phyloP scores from a whole-genome alignment of 208 protist genomes.

The Herpetomonas samuelpessoai region DNA sequence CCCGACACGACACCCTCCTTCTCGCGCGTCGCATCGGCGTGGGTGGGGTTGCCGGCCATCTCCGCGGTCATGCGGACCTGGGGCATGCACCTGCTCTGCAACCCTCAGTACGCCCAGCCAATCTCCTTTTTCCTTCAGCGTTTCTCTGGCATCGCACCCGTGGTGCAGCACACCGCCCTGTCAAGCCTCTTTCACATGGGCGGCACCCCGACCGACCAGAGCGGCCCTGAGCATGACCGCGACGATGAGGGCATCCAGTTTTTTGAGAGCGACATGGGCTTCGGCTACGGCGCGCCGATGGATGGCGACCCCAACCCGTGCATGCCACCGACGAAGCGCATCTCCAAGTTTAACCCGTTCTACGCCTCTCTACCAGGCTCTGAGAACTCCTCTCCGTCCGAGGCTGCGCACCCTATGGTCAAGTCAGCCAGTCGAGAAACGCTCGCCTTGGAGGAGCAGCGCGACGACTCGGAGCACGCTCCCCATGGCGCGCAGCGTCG shows the following conservation, averaged over 20 bases:
- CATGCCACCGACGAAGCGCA: conserved; percentile 6
- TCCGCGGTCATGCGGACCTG: conserved; percentile 49
- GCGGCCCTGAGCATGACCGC: conserved; percentile 2
- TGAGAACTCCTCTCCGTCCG: background rate
- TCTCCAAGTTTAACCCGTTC: conserved; percentile 33
- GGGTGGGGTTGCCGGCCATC: conserved; percentile 52
- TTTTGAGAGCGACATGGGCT: conserved; percentile 15
- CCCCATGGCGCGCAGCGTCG: too few species aligned
- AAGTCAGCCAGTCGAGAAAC: conserved; percentile 1
- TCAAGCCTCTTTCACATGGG: conserved; percentile 16
- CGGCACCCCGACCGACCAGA: conserved; percentile 19
- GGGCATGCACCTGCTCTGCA: conserved; percentile 60
- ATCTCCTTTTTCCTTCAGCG: conserved; percentile 64
- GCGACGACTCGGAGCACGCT: background rate
- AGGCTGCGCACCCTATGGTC: background rate
- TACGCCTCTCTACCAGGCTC: conserved; percentile 23
- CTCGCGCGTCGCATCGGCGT: conserved; percentile 60
- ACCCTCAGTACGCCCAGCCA: conserved; percentile 61
- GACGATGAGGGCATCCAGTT: conserved; percentile 17
- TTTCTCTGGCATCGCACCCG: conserved; percentile 56
- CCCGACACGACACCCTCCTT: conserved; percentile 16
- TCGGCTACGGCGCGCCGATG: background rate
- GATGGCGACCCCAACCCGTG: conserved; percentile 8
- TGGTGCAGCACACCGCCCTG: conserved; percentile 39
- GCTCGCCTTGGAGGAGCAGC: background rate